Evolutionary conservation across 1,139 yeast species (phyloP).

Genomic region (Debaryomyces udenii): DNA sequence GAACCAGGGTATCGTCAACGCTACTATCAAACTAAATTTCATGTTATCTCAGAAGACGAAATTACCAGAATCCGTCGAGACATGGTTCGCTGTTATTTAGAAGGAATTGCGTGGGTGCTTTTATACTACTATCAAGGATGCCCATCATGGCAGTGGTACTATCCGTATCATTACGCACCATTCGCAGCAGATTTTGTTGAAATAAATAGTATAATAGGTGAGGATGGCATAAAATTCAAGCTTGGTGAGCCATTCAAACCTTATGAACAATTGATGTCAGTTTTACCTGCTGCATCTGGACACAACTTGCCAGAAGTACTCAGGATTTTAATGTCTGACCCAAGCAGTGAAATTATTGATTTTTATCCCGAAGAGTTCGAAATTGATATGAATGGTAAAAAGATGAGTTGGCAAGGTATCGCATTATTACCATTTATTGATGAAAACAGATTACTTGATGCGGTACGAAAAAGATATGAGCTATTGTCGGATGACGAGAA

Average conservation of each 20-base stretch:
- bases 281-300: constrained; percentile 95
- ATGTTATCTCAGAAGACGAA: constrained; percentile 57
- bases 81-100: constrained; percentile 76
- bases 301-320: constrained; percentile 86
- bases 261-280: constrained; percentile 96
- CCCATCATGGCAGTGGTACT: constrained; percentile 98
- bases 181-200: constrained; percentile 85
- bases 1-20: constrained; percentile 87
- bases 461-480: constrained; percentile 67
- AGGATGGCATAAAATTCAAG: constrained; percentile 62
- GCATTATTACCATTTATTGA: constrained; percentile 90
- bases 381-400: constrained; percentile 94
- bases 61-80: constrained; percentile 56
- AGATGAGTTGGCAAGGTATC: constrained; percentile 94
- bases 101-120: constrained; percentile 95
- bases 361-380: constrained; percentile 89
- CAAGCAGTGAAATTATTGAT: constrained; percentile 82
- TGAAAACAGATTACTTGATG: constrained; percentile 67
- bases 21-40: constrained; percentile 79
- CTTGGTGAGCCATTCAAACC: constrained; percentile 86
- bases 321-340: constrained; percentile 79
- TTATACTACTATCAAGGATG: constrained; percentile 96
- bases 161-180: constrained; percentile 97
- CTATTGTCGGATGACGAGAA: constrained; percentile 68
- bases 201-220: constrained; percentile 47